A percentile compares a stretch with the other conserved stretches of the same genome.
Conservation (phyloP, 257 asterid genomes). For the Solanum bukasovii region DNA sequence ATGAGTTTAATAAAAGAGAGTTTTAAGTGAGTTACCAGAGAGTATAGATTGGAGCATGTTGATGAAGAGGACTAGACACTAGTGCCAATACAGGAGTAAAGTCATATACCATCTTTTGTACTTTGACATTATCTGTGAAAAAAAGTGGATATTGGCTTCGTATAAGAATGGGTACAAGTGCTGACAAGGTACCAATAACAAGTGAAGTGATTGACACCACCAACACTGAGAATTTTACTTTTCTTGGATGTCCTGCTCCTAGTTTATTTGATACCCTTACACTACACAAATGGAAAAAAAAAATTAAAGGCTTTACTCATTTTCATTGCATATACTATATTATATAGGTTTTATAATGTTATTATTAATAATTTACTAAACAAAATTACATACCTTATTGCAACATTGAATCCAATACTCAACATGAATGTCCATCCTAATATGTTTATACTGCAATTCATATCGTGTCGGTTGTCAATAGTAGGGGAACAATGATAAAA, state of each 20-base stretch:
- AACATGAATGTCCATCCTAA: slow-evolving; percentile 6
- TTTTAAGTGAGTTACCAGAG: background rate
- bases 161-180: background rate
- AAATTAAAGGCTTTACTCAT: background rate
- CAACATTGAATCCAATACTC: slow-evolving; percentile 8
- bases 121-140: background rate
- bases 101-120: background rate
- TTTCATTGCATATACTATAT: too few relatives aligned
- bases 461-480: background rate
- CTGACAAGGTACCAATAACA: background rate
- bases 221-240: background rate
- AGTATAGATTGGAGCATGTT: slow-evolving; percentile 3
- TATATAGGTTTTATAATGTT: too few relatives aligned
- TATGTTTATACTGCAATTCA: slow-evolving; percentile 1
- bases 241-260: background rate
- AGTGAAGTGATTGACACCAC: background rate
- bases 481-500: too few relatives aligned
- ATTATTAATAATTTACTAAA: background rate
- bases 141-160: background rate
- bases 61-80: background rate
- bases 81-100: slow-evolving; percentile 1
- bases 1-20: too few relatives aligned
- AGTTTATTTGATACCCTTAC: slow-evolving; percentile 5
- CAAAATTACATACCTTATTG: background rate
- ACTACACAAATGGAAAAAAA: background rate